A percentile compares a stretch with the other conserved stretches of the same genome.
These are phyloP conservation scores for Chrysanthemum makinoi DNA, from an alignment of 129 eudicot genomes.

Conservation along the genomic window DNA sequence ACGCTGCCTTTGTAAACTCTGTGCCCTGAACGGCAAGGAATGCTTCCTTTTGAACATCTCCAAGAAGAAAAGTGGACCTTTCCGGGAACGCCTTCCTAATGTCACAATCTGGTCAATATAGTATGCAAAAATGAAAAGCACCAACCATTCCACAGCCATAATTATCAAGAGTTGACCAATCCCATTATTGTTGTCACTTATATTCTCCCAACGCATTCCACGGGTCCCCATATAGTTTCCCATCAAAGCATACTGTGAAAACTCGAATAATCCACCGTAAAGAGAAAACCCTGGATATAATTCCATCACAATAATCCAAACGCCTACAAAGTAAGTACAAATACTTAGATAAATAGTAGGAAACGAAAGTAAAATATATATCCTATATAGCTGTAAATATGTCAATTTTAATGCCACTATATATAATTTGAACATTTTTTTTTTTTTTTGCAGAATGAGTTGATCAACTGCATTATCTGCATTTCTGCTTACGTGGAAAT, in stretches of 20 bases:
- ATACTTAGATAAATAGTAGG: neutral
- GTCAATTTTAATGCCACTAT: too few species aligned
- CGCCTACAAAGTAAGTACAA: constrained; percentile 45
- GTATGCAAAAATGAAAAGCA: constrained; percentile 63
- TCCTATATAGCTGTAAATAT: too few species aligned
- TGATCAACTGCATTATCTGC: neutral
- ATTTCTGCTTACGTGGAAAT: constrained; percentile 69
- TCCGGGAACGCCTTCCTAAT: constrained; percentile 56
- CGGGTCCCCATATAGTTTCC: constrained; percentile 63
- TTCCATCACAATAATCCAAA: constrained; percentile 81
- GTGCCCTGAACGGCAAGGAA: constrained; percentile 33
- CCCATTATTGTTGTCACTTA: constrained; percentile 66
- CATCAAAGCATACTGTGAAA: constrained; percentile 62
- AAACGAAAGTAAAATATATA: too few species aligned
- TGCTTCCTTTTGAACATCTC: constrained; percentile 40
- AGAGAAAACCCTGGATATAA: constrained; percentile 85
- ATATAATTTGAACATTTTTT: neutral
- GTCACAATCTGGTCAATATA: constrained; percentile 66
- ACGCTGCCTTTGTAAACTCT: constrained; percentile 60
- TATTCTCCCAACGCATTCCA: constrained; percentile 88
- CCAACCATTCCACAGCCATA: constrained; percentile 78
- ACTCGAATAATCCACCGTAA: constrained; percentile 76
- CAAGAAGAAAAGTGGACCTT: constrained; percentile 60
- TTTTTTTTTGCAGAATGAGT: too few species aligned
- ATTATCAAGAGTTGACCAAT: constrained; percentile 65